Evolutionary conservation across 2,329 filamentous ascomycete species (phyloP).

Genomic region (Fusarium scirpi): DNA sequence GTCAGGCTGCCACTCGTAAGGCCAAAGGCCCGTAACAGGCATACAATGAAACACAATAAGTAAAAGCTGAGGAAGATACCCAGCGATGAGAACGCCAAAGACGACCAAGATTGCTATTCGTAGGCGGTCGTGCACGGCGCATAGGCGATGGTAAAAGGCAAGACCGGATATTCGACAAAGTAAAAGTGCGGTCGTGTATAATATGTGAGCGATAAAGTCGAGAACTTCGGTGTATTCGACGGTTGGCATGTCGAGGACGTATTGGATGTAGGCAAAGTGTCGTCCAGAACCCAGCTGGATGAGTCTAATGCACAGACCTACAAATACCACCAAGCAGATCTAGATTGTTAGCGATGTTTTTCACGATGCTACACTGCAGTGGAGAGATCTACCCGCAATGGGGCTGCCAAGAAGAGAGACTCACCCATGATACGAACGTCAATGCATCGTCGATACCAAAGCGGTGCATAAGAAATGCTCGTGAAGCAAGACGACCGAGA

Average conservation of each 20-base stretch:
- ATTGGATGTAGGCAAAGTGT: constrained; percentile 60
- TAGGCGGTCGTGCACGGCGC: constrained; percentile 53
- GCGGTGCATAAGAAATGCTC: constrained; percentile 52
- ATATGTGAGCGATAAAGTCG: constrained; percentile 63
- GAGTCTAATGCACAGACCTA: constrained; percentile 57
- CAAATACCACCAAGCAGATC: constrained; percentile 57
- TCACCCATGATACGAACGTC: constrained; percentile 53
- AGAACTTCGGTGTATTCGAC: constrained; percentile 59
- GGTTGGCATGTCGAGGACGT: constrained; percentile 57
- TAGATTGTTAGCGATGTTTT: constrained; percentile 33
- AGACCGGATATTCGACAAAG: constrained; percentile 64
- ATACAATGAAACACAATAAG: constrained; percentile 64
- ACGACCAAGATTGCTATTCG: constrained; percentile 52
- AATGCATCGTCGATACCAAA: constrained; percentile 56
- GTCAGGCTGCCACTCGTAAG: constrained; percentile 61
- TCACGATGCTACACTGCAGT: background rate
- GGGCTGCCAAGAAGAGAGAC: constrained; percentile 24
- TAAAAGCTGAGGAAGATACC: constrained; percentile 61
- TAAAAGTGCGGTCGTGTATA: constrained; percentile 64
- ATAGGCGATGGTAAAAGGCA: constrained; percentile 63
- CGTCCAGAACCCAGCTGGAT: constrained; percentile 62
- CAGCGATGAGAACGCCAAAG: constrained; percentile 54
- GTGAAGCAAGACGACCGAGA: constrained; percentile 50
- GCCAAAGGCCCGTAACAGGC: constrained; percentile 64
- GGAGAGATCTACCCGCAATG: constrained; percentile 19